Base-by-base conservation (phyloP, 78 protist species). In the Dictyostelium brefeldianum region DNA sequence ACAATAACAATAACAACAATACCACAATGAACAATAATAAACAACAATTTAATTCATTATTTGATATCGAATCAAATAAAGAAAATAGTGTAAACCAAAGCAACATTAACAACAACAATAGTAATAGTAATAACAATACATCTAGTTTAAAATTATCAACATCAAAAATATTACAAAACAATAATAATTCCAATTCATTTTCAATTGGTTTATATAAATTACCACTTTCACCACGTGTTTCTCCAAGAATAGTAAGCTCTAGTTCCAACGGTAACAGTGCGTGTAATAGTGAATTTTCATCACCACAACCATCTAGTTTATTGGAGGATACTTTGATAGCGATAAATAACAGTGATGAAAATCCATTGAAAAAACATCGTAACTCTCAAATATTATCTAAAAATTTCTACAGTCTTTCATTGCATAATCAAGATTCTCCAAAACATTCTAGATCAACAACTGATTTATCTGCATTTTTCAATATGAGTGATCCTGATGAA, bases 41-140 rank as follows among this genome's bases (percentile, higher is more conserved):
- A 1, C n/a, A 59, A 22, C n/a, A 59, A 59, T 59, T 59, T 59
- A 59, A 59, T 22, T 59, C 69, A 36, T 14, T 22, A 8, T 59
- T 79, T 48, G 85, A 41, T 27, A 10, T 48, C 14, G 89, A 81
- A 5, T 64, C 89, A 48, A 81, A 81, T 73, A 81, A 81, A 53
- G 89, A 81, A 69, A 81, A 81, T 48, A 69, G 71, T 51, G 27
- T 81, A 47, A 81, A 81, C 8, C 89, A 81, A 59, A 54, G 25
- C 43, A 79, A 79, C 20, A 79, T 79, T 59, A 57, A 27, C 84
- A 57, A 51, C 70, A n/a, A 62, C 17, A 25, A 71, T 31, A 41
- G 77, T 36, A 31, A 36, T 9, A 69, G 17, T 71, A 71, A 71
- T 31, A 12, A 41, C 46, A 43, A 71, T 71, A 71, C 51, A 17